Evolutionary conservation across 306 rosid genomes (phyloP), one percentile per base, ranked within the genome.

Genomic region (Lathyrus tuberosus): DNA sequence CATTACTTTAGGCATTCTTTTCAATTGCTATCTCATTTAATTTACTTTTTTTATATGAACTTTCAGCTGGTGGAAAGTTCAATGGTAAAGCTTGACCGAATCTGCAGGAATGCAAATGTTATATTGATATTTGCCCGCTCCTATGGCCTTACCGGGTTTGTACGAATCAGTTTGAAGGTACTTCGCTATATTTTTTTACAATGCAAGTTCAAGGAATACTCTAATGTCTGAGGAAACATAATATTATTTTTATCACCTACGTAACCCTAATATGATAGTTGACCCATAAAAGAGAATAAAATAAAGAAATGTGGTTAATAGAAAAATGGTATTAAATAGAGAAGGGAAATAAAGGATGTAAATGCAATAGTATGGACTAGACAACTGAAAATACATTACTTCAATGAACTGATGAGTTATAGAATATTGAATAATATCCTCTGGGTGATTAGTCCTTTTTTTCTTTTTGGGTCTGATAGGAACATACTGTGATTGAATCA

Each of bases 91-190:
- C 99, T 94, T 64, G 99, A 89, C 64, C 84, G 70, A 72, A 89
- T 94, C 75, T 94, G 99, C 73, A 78, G 95, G 85, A 82, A 83
- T 79, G 91, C 88, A 6, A 87, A 94, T 83, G 95, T 88, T 74
- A 86, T 83, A 68, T 72, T 88, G 86, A 67, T 94, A 35, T 79
- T 88, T 81, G 98, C 97, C 79, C 97, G 98, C 72, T 90, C 98
- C 63, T 94, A 94, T 75, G 98, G 98, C 67, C 94, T 94, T 65
- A 81, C 96, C 48, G 98, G 98, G 65, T 84, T 94, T 73, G 90
- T 94, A 65, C 86, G 98, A 74, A 87, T 89, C 77, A 94, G 99
- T 87, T 57, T 89, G 67, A 87, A 91, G 99, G 99, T 91, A 87
- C 74, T 47, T 67, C 8, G 43, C 30, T 54, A 38, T 44, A n/a